A percentile compares a stretch with the other conserved stretches of the same genome.
phyloP scores from a whole-genome alignment of 495 filamentous ascomycete genomes.

The Schizothecium vesticola region DNA sequence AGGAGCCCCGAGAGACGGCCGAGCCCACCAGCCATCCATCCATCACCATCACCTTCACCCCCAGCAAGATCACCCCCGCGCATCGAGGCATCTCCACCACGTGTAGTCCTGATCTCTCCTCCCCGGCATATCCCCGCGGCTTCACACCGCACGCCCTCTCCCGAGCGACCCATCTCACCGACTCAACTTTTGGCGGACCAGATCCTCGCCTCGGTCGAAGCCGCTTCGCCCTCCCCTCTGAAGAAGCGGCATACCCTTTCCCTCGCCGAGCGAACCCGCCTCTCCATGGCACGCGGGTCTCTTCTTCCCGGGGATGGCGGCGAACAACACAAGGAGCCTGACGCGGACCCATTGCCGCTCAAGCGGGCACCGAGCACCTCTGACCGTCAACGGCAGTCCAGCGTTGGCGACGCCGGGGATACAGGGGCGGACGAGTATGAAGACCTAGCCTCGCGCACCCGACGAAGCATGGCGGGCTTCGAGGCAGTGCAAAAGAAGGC shows the following conservation, averaged over 20 bases:
- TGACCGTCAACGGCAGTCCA: not conserved
- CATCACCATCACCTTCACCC: not conserved
- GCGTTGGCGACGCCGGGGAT: constrained; percentile 7
- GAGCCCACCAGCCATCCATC: constrained; percentile 5
- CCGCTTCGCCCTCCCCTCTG: constrained; percentile 46
- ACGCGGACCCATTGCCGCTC: constrained; percentile 20
- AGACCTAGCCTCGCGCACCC: constrained; percentile 66
- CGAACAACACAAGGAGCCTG: constrained; percentile 18
- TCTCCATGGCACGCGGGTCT: constrained; percentile 44
- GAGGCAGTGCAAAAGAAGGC: constrained; percentile 48
- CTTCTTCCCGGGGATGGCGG: constrained; percentile 27
- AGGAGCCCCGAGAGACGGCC: constrained; percentile 8
- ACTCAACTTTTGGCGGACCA: constrained; percentile 47
- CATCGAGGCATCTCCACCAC: not conserved
- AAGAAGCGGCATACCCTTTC: constrained; percentile 51
- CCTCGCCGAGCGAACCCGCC: constrained; percentile 47
- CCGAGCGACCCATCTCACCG: constrained; percentile 30
- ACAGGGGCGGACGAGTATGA: constrained; percentile 30
- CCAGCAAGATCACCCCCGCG: constrained; percentile 10
- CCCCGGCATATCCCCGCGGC: not conserved
- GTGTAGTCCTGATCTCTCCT: not conserved
- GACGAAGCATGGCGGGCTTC: constrained; percentile 71
- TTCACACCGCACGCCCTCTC: constrained; percentile 12
- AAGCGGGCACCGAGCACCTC: constrained; percentile 25
- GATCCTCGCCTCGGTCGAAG: constrained; percentile 52